A percentile compares a stretch with the other conserved stretches of the same genome.
Evolutionary conservation across 169 alveolate species (phyloP).

Genomic region (Babesia bovis): DNA sequence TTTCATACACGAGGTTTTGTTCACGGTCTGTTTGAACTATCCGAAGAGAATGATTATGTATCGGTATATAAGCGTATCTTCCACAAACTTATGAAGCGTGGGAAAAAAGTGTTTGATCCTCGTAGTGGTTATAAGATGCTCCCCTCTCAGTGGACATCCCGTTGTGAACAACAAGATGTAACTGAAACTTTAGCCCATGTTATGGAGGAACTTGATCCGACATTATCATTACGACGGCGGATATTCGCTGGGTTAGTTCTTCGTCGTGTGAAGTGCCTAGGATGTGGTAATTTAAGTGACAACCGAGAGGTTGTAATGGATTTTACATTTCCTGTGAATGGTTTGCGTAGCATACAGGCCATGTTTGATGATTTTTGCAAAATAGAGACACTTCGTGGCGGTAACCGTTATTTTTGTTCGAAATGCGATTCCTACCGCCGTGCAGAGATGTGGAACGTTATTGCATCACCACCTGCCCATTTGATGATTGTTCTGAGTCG

Average conservation of each 20-base stretch:
- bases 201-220: slow-evolving; percentile 72
- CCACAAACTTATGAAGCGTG: slow-evolving; percentile 63
- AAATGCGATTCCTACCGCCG: slow-evolving; percentile 70
- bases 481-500: slow-evolving; percentile 76
- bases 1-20: slow-evolving; percentile 86
- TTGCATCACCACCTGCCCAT: slow-evolving; percentile 82
- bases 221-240: slow-evolving; percentile 65
- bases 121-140: slow-evolving; percentile 55
- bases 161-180: slow-evolving; percentile 78
- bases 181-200: slow-evolving; percentile 72
- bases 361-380: slow-evolving; percentile 70
- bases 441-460: slow-evolving; percentile 80
- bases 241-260: slow-evolving; percentile 78
- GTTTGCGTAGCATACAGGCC: slow-evolving; percentile 67
- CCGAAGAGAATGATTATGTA: not conserved
- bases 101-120: slow-evolving; percentile 61
- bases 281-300: slow-evolving; percentile 66
- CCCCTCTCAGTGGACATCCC: slow-evolving; percentile 61
- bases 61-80: slow-evolving; percentile 33
- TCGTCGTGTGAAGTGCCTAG: slow-evolving; percentile 73
- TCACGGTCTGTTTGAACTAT: slow-evolving; percentile 37
- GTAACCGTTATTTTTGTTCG: slow-evolving; percentile 74
- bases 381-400: slow-evolving; percentile 76
- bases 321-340: slow-evolving; percentile 69
- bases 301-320: slow-evolving; percentile 74